These are phyloP conservation scores for Xanthoconium purpureum DNA, from an alignment of 768 basidiomycete genomes.

Conservation along the genomic window DNA sequence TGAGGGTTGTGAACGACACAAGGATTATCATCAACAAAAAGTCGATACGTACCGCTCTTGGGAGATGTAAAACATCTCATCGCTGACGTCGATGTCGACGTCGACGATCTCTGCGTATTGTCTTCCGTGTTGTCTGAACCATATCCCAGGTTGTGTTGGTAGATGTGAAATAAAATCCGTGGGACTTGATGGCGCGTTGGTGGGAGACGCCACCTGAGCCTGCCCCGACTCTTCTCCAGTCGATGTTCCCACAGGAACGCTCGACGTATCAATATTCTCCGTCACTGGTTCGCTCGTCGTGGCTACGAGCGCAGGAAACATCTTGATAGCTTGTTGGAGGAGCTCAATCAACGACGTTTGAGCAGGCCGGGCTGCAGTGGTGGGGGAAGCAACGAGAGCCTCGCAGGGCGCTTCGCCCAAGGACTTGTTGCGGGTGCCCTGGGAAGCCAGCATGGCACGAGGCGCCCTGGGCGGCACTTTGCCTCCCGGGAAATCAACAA, in stretches of 20 bases:
- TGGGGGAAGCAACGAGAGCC: slow-evolving; percentile 4
- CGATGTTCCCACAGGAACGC: not conserved
- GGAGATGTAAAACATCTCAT: slow-evolving; percentile 21
- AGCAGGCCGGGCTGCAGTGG: not conserved
- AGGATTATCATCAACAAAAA: too few species aligned
- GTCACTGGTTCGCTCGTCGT: not conserved
- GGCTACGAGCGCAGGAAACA: slow-evolving; percentile 5
- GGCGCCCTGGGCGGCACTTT: slow-evolving; percentile 21
- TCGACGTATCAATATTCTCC: not conserved
- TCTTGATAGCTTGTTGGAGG: not conserved
- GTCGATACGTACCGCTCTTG: slow-evolving; percentile 15
- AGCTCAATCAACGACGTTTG: slow-evolving; percentile 2
- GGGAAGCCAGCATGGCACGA: slow-evolving; percentile 19
- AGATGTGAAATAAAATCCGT: slow-evolving; percentile 13
- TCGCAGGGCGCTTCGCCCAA: slow-evolving; percentile 1
- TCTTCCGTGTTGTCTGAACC: slow-evolving; percentile 25
- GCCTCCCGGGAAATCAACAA: slow-evolving; percentile 15
- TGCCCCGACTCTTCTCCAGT: not conserved
- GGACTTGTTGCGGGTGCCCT: not conserved
- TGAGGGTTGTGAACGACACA: too few species aligned
- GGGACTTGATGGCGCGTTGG: not conserved
- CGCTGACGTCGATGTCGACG: slow-evolving; percentile 19
- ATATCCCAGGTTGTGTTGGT: slow-evolving; percentile 22
- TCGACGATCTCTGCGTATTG: slow-evolving; percentile 21
- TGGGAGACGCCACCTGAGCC: not conserved